A percentile compares a stretch with the other conserved stretches of the same genome.
Conservation (phyloP, 257 asterid species). For the Anisodus tanguticus region DNA sequence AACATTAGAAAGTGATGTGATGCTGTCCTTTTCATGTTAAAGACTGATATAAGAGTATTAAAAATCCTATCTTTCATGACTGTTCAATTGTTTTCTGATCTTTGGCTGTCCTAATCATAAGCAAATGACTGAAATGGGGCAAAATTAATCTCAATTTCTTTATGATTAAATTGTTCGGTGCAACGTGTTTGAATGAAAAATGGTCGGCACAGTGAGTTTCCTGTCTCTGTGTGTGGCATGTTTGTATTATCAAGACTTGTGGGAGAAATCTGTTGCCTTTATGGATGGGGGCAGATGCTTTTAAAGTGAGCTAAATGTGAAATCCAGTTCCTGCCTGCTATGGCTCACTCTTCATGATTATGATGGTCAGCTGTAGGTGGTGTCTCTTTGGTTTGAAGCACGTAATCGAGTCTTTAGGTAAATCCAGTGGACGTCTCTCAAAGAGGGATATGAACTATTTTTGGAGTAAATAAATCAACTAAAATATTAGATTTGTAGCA, state of each 20-base stretch:
- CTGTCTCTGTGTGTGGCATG: background rate
- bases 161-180: background rate
- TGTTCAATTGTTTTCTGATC: background rate
- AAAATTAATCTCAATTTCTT: background rate
- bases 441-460: background rate
- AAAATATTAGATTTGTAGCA: background rate
- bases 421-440: background rate
- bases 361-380: conserved; percentile 6
- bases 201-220: background rate
- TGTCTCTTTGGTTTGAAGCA: background rate
- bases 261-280: background rate
- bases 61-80: conserved; percentile 4
- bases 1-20: background rate
- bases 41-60: conserved; percentile 3
- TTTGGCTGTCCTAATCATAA: background rate
- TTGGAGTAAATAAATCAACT: conserved; percentile 21
- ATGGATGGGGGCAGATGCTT: background rate
- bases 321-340: background rate
- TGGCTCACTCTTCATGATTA: background rate
- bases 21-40: background rate
- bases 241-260: background rate
- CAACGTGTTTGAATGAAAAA: background rate
- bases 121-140: background rate
- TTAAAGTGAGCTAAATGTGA: background rate
- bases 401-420: background rate